Evolutionary conservation across 768 basidiomycete species (phyloP).

Genomic region (Butyriboletus loyo): DNA sequence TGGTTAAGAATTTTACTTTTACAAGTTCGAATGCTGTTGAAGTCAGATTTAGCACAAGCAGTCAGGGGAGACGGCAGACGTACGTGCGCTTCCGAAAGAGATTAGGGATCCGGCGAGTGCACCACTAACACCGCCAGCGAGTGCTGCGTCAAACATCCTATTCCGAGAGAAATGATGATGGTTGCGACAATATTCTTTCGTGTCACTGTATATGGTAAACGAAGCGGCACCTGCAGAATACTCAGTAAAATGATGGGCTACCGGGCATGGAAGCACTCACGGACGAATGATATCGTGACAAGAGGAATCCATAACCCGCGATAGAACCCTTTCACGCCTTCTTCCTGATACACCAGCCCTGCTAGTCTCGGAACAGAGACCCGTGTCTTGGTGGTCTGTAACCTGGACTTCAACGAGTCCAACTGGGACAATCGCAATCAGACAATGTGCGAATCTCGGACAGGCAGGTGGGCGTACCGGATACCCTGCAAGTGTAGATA

Average conservation of each 20-base stretch:
- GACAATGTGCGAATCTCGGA: background rate
- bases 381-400: constrained; percentile 79
- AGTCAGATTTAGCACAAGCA: constrained; percentile 20
- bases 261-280: constrained; percentile 48
- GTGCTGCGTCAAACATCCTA: constrained; percentile 63
- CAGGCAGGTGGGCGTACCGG: constrained; percentile 46
- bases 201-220: constrained; percentile 86
- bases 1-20: constrained; percentile 54
- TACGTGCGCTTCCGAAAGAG: constrained; percentile 85
- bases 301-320: constrained; percentile 90
- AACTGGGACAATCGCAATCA: constrained; percentile 45
- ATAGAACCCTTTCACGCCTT: constrained; percentile 88
- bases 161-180: constrained; percentile 57
- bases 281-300: constrained; percentile 93
- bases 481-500: constrained; percentile 91
- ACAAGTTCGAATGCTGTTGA: constrained; percentile 85
- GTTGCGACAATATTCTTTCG: constrained; percentile 69
- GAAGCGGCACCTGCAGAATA: constrained; percentile 69
- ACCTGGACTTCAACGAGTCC: constrained; percentile 91
- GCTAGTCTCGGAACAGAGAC: constrained; percentile 74
- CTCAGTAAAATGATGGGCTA: constrained; percentile 3
- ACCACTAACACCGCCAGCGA: constrained; percentile 80
- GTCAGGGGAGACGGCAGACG: constrained; percentile 33
- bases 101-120: constrained; percentile 88
- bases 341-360: constrained; percentile 71